A percentile compares a stretch with the other conserved stretches of the same genome.
Conservation (phyloP, 371 early-diverging fungal species). For the Lichtheimia ramosa region DNA sequence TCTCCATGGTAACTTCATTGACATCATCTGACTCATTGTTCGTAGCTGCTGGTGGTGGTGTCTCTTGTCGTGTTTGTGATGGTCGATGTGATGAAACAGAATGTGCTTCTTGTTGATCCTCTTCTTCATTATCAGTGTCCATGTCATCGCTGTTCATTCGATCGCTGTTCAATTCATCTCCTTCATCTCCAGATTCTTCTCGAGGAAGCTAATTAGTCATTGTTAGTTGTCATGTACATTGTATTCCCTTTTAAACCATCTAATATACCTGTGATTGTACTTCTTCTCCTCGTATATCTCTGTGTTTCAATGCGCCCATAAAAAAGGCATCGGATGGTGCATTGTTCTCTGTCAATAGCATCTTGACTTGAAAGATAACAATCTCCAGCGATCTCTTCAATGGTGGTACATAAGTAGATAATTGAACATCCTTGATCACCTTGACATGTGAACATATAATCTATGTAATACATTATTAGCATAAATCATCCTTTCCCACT, state of each 20-base stretch:
- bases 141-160: constrained; percentile 23
- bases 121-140: constrained; percentile 20
- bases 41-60: too few relatives aligned
- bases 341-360: constrained; percentile 71
- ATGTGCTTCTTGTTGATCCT: constrained; percentile 6
- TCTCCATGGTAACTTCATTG: constrained; percentile 1
- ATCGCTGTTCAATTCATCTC: constrained; percentile 11
- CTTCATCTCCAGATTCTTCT: constrained; percentile 19
- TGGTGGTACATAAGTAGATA: constrained; percentile 70
- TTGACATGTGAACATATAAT: constrained; percentile 82
- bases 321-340: constrained; percentile 59
- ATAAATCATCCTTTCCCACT: not conserved
- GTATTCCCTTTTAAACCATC: not conserved
- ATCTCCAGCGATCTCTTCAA: constrained; percentile 73
- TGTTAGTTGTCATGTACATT: not conserved
- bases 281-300: constrained; percentile 70
- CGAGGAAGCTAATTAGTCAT: constrained; percentile 19
- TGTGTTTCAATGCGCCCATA: constrained; percentile 71
- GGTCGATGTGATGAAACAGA: too few relatives aligned
- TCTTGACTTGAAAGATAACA: constrained; percentile 76
- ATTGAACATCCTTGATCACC: constrained; percentile 58
- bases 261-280: constrained; percentile 69
- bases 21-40: too few relatives aligned
- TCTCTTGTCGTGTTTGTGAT: too few relatives aligned
- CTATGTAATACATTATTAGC: constrained; percentile 23